phyloP scores from a whole-genome alignment of 805 yeast species.

The Candida ovalis region DNA sequence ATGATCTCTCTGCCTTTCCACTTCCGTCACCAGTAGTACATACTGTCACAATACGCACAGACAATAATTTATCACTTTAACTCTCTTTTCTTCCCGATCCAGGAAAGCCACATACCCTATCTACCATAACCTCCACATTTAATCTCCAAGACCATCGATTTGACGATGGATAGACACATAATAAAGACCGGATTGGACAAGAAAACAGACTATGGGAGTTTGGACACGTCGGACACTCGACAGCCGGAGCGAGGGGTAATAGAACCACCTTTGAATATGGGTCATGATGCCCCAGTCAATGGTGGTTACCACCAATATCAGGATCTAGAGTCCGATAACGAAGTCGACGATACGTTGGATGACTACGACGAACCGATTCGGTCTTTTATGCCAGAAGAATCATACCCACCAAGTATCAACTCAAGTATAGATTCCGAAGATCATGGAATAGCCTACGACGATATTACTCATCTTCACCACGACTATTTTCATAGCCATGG shows the following conservation, averaged over 20 bases:
- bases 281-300: too few relatives aligned
- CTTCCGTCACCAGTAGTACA: constrained; percentile 1
- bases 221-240: not conserved
- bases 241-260: not conserved
- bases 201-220: not conserved
- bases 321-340: not conserved
- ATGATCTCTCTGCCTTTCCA: not conserved
- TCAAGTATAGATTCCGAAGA: not conserved
- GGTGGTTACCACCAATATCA: not conserved
- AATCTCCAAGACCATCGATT: not conserved
- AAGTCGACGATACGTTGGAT: not conserved
- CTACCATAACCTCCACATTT: too few relatives aligned
- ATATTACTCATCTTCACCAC: not conserved
- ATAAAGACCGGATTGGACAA: not conserved
- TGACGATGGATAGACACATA: not conserved
- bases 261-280: not conserved
- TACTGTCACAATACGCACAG: not conserved
- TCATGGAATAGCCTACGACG: not conserved
- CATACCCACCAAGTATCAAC: not conserved
- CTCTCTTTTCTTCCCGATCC: not conserved
- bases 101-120: not conserved
- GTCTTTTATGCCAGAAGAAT: not conserved
- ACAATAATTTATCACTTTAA: not conserved
- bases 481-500: not conserved
- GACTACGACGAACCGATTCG: not conserved